Conservation (phyloP, 768 basidiomycete genomes). For the Boletellus ananiceps region DNA sequence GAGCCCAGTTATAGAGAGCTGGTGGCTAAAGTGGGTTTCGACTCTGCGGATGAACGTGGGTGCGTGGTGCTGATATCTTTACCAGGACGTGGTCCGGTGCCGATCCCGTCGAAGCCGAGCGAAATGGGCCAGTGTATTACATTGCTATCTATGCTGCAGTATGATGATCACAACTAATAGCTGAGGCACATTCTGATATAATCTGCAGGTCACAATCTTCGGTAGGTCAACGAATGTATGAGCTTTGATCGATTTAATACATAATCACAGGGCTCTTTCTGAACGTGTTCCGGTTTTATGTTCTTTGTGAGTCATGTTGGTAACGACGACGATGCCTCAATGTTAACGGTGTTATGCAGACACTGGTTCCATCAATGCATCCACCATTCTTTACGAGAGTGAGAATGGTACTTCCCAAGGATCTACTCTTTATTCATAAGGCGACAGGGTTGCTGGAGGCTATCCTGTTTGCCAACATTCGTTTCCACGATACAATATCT, state of each 20-base stretch:
- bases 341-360: conserved; percentile 35
- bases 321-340: not conserved
- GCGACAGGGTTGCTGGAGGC: conserved; percentile 57
- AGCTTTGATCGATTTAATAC: conserved; percentile 4
- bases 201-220: conserved; percentile 32
- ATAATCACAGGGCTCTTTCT: conserved; percentile 45
- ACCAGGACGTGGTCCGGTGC: conserved; percentile 55
- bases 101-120: conserved; percentile 35
- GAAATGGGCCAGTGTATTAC: conserved; percentile 43
- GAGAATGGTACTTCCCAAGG: not conserved
- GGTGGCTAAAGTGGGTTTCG: conserved; percentile 53
- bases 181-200: conserved; percentile 19
- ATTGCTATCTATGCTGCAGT: conserved; percentile 63
- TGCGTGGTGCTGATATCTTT: conserved; percentile 23
- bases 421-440: conserved; percentile 12
- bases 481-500: conserved; percentile 91
- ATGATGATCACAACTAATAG: conserved; percentile 15
- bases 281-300: conserved; percentile 59
- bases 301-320: conserved; percentile 52
- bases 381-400: conserved; percentile 72
- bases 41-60: not conserved
- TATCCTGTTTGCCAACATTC: conserved; percentile 81
- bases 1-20: conserved; percentile 66
- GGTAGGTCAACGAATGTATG: conserved; percentile 22
- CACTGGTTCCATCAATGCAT: conserved; percentile 78